A percentile compares a stretch with the other conserved stretches of the same genome.
These are phyloP conservation scores for Scutellaria baicalensis DNA, from an alignment of 257 asterid species.

Conservation along the genomic window DNA sequence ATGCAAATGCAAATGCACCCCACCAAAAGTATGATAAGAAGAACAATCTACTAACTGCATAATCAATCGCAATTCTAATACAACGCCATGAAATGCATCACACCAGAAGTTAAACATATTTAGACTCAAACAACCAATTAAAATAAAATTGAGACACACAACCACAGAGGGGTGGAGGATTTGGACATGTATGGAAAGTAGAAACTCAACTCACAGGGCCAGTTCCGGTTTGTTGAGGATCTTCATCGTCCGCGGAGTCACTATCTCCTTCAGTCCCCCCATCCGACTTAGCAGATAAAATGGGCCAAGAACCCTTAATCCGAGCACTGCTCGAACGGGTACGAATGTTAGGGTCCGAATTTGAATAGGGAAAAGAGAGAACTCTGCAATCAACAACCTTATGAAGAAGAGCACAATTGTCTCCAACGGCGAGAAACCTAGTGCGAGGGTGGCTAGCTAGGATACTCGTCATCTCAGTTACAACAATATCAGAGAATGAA, in stretches of 20 bases:
- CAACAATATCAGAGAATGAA: background rate
- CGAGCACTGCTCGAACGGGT: constrained; percentile 16
- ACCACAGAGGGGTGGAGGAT: too few species aligned
- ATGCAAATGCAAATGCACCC: background rate
- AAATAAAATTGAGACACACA: background rate
- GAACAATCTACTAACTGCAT: too few species aligned
- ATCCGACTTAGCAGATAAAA: constrained; percentile 45
- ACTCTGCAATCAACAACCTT: constrained; percentile 28
- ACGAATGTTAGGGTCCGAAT: constrained; percentile 23
- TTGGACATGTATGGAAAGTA: background rate
- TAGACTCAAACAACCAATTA: background rate
- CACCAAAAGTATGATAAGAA: background rate
- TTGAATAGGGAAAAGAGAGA: constrained; percentile 30
- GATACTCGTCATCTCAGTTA: constrained; percentile 44
- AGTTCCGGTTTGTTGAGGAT: constrained; percentile 28
- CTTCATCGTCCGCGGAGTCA: constrained; percentile 33
- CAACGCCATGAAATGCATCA: too few species aligned
- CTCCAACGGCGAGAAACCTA: constrained; percentile 32
- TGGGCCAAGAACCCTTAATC: constrained; percentile 22
- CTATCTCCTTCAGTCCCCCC: constrained; percentile 31
- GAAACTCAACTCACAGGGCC: constrained; percentile 43
- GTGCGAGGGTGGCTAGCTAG: constrained; percentile 46
- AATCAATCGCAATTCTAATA: too few species aligned
- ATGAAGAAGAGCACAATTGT: constrained; percentile 17
- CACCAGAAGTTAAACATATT: background rate